These are phyloP conservation scores for Cruciata laevipes DNA, from an alignment of 257 asterid species.

Conservation along the genomic window DNA sequence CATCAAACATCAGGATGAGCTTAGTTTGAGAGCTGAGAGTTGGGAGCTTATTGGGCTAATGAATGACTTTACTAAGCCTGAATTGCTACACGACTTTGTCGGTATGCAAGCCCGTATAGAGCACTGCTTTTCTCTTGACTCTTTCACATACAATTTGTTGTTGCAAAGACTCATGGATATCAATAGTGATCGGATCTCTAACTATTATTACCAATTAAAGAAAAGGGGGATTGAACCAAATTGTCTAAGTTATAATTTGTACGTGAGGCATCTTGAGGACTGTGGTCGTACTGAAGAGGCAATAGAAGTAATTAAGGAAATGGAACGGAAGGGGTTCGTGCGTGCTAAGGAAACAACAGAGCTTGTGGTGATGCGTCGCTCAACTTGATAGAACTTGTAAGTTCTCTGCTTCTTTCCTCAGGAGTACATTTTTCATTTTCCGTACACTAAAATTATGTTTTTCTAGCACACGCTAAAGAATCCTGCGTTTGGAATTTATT, in stretches of 20 bases:
- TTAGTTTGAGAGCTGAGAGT: constrained; percentile 31
- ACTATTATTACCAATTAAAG: constrained; percentile 29
- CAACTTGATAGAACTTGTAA: constrained; percentile 10
- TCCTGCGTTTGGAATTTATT: not conserved
- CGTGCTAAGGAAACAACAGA: not conserved
- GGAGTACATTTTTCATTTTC: constrained; percentile 5
- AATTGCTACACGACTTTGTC: constrained; percentile 28
- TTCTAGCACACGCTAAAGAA: not conserved
- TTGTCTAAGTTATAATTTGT: constrained; percentile 53
- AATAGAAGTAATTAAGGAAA: constrained; percentile 41
- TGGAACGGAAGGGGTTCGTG: constrained; percentile 44
- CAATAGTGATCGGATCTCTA: constrained; percentile 10
- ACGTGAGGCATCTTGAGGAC: constrained; percentile 37
- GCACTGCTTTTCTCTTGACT: constrained; percentile 47
- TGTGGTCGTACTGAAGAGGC: constrained; percentile 57
- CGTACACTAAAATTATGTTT: constrained; percentile 1
- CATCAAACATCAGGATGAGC: constrained; percentile 27
- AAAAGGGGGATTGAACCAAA: constrained; percentile 65
- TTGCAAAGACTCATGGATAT: constrained; percentile 46
- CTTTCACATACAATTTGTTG: constrained; percentile 60
- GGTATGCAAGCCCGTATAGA: constrained; percentile 43
- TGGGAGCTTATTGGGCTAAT: constrained; percentile 54
- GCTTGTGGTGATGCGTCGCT: not conserved
- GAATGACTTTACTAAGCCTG: constrained; percentile 49
- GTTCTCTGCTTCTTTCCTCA: constrained; percentile 7